These are phyloP conservation scores for Nitzschia putrida DNA, from an alignment of 108 stramenopile genomes.

Conservation along the genomic window DNA sequence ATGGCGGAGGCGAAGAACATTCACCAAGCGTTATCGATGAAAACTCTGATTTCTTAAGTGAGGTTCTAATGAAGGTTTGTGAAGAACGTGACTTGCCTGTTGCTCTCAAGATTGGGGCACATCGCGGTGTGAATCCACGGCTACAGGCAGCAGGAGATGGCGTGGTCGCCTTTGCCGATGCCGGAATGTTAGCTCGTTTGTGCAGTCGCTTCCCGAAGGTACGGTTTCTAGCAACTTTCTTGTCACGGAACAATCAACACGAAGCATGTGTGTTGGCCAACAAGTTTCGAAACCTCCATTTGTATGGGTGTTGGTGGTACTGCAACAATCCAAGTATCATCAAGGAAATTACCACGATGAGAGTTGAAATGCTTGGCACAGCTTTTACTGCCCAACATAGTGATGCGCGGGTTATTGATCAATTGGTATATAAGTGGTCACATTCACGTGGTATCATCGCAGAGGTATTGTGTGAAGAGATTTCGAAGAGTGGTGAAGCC, in stretches of 20 bases:
- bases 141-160: slow-evolving; percentile 78
- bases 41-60: slow-evolving; percentile 68
- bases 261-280: slow-evolving; percentile 82
- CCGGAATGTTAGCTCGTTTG: slow-evolving; percentile 53
- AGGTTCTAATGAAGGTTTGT: slow-evolving; percentile 80
- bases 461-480: slow-evolving; percentile 65
- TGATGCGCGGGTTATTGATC: slow-evolving; percentile 88
- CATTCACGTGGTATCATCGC: slow-evolving; percentile 85
- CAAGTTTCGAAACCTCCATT: slow-evolving; percentile 89
- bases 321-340: slow-evolving; percentile 91
- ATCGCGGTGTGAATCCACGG: slow-evolving; percentile 72
- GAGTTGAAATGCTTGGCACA: slow-evolving; percentile 88
- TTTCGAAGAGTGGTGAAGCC: slow-evolving; percentile 51
- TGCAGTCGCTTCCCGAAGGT: slow-evolving; percentile 76
- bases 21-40: slow-evolving; percentile 73
- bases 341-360: slow-evolving; percentile 78
- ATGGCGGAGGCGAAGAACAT: too few relatives aligned
- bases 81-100: slow-evolving; percentile 81
- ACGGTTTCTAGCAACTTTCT: slow-evolving; percentile 86
- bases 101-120: slow-evolving; percentile 89
- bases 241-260: slow-evolving; percentile 87
- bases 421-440: slow-evolving; percentile 92
- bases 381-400: slow-evolving; percentile 90
- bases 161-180: slow-evolving; percentile 82
- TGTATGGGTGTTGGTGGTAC: slow-evolving; percentile 93